Evolutionary conservation across 2,329 filamentous ascomycete species (phyloP), one percentile per base, ranked within the genome.

Genomic region (Pseudophaeomoniella oleicola): DNA sequence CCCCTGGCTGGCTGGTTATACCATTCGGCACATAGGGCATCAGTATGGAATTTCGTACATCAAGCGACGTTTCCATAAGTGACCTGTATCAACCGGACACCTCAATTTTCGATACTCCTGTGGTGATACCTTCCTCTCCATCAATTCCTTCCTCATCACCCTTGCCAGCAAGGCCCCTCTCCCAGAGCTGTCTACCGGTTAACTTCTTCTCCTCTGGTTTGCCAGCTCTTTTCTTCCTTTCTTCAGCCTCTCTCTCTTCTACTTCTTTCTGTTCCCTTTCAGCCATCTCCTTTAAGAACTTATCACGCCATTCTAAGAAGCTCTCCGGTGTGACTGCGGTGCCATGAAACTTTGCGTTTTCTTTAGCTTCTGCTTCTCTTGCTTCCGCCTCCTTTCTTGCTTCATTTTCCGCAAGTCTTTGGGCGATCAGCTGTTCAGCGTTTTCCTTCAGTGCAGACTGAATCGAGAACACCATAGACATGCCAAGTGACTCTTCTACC

Each of bases 271-370:
- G 58, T 46, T 76, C 72, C 53, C 71, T 63, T 51, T 90, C 87
- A 53, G 79, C 78, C 73, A 88, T 78, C 64, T 96, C 90, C 52
- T 69, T 65, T 42, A 75, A 55, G 53, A 96, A 98, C 6, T 58
- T 72, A 29, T 78, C 77, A 38, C 84, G 70, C 90, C 90, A 98
- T 46, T 71, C 73, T 46, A 82, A 53, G 52, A 96, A 98, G 0
- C 76, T 78, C 62, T 94, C 85, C 15, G 75, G 69, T n/a, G 78
- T 96, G 14, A 98, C 90, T 19, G 76, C 69, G 22, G 84, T 84
- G 39, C 90, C 90, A 55, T 93, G 82, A 58, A 98, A 98, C 60
- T 94, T 96, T 50, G 80, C 76, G 57, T 98, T 98, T 66, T 98
- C 90, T 57, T 90, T 86, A 43, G 81, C 77, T 61, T 98, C 90